phyloP scores from a whole-genome alignment of 2,329 filamentous ascomycete genomes.

The Hymenoscyphus fraxineus region DNA sequence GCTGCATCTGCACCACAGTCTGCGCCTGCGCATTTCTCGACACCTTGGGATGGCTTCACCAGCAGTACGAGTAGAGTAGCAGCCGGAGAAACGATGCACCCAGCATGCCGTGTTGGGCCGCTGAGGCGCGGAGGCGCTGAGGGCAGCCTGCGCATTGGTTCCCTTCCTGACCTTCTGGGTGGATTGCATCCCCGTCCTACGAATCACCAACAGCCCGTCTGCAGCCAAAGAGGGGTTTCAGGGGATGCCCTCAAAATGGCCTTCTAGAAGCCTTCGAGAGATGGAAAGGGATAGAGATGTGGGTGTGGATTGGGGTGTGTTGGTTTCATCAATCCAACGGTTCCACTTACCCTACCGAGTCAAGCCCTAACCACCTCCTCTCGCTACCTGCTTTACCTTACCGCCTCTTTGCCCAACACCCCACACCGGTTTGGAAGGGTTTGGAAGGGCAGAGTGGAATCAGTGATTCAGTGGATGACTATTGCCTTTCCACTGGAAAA shows the following conservation, averaged over 20 bases:
- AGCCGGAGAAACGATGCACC: background rate
- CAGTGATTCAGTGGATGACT: background rate
- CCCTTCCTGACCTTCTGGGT: background rate
- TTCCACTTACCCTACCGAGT: background rate
- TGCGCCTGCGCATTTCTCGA: slow-evolving; percentile 5
- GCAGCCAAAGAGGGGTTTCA: slow-evolving; percentile 1
- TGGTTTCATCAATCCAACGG: background rate
- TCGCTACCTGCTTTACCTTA: background rate
- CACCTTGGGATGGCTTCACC: background rate
- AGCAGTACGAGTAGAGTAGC: background rate
- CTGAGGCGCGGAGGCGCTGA: background rate
- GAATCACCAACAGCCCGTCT: background rate
- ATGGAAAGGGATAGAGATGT: background rate
- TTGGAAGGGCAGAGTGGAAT: background rate
- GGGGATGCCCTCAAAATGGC: background rate
- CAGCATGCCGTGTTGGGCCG: no score
- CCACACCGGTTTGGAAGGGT: background rate
- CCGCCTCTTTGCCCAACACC: background rate
- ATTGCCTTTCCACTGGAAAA: background rate
- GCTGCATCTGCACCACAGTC: background rate
- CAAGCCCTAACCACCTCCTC: background rate
- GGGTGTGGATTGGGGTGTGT: background rate
- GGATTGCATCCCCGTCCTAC: background rate
- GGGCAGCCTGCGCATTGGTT: background rate
- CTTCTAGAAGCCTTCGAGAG: slow-evolving; percentile 12